Percentiles rank a stretch among this genome's conserved stretches.
Evolutionary conservation across 306 rosid genomes (phyloP).

Genomic region (Urtica urens): DNA sequence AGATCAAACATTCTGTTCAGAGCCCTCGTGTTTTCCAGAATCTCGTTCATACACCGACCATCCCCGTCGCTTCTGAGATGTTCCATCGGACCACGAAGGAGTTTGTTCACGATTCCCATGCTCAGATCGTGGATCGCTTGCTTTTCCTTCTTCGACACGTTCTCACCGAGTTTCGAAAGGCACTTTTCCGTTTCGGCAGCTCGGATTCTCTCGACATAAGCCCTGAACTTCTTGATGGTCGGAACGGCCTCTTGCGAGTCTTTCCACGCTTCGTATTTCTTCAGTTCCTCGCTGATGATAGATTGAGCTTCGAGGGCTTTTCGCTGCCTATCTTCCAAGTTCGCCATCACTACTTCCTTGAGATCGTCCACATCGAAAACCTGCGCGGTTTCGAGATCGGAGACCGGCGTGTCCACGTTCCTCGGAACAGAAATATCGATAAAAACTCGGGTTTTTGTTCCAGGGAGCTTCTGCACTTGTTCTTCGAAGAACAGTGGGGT

Average conservation of each 20-base stretch:
- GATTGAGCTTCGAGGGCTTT: conserved; percentile 60
- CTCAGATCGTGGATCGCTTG: conserved; percentile 69
- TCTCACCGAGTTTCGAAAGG: conserved; percentile 60
- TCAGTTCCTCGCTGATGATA: conserved; percentile 54
- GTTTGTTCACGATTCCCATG: conserved; percentile 55
- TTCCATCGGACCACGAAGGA: conserved; percentile 89
- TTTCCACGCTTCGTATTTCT: conserved; percentile 68
- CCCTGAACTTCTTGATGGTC: conserved; percentile 79
- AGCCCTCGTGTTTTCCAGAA: conserved; percentile 74
- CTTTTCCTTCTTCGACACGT: conserved; percentile 52
- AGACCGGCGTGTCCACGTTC: conserved; percentile 57
- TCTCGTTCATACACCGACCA: conserved; percentile 35
- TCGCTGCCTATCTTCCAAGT: conserved; percentile 64
- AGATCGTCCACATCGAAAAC: conserved; percentile 87
- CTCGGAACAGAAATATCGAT: conserved; percentile 86
- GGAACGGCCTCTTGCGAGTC: conserved; percentile 84
- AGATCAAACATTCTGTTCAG: conserved; percentile 86
- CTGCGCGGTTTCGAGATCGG: conserved; percentile 42
- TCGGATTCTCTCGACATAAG: conserved; percentile 66
- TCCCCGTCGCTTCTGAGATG: conserved; percentile 71
- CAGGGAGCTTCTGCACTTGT: conserved; percentile 56
- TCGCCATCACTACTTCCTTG: conserved; percentile 77
- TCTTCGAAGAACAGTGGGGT: conserved; percentile 47
- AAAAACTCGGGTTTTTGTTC: conserved; percentile 36
- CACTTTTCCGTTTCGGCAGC: conserved; percentile 74